A percentile compares a stretch with the other conserved stretches of the same genome.
These are phyloP conservation scores for Ceratocystis lukuohia DNA, from an alignment of 2,329 filamentous ascomycete genomes.

Conservation along the genomic window DNA sequence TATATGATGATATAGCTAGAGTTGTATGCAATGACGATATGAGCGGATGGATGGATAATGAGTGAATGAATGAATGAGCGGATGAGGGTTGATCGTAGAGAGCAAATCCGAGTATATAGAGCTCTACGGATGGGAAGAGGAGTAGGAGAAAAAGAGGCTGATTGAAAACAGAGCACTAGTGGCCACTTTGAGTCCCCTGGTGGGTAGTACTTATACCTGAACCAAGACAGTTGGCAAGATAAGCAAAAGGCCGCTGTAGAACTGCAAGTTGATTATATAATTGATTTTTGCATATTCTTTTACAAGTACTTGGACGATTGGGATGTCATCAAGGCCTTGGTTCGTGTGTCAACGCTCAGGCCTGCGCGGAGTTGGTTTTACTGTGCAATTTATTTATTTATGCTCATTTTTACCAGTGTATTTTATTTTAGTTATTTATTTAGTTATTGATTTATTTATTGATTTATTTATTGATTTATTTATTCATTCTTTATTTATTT, in stretches of 20 bases:
- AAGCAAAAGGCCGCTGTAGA: neutral
- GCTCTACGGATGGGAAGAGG: too few species aligned
- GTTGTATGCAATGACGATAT: neutral
- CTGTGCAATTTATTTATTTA: neutral
- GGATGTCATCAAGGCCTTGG: slow-evolving; percentile 2
- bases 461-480: neutral
- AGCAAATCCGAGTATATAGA: neutral
- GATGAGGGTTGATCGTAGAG: too few species aligned
- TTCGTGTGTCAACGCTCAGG: slow-evolving; percentile 5
- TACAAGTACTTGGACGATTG: neutral
- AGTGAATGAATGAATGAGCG: too few species aligned
- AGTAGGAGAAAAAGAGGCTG: too few species aligned
- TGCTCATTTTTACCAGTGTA: neutral
- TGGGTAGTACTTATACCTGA: neutral
- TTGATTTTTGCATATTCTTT: neutral
- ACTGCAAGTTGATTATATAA: neutral
- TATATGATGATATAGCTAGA: neutral
- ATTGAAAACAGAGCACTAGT: neutral
- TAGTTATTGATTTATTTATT: neutral
- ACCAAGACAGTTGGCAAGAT: neutral
- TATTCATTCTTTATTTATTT: neutral
- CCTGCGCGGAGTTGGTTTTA: neutral
- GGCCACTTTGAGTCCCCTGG: neutral
- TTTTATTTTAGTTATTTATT: neutral
- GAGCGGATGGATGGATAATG: neutral